phyloP scores from a whole-genome alignment of 805 yeast species.

The Cyberlindnera bimundalis region DNA sequence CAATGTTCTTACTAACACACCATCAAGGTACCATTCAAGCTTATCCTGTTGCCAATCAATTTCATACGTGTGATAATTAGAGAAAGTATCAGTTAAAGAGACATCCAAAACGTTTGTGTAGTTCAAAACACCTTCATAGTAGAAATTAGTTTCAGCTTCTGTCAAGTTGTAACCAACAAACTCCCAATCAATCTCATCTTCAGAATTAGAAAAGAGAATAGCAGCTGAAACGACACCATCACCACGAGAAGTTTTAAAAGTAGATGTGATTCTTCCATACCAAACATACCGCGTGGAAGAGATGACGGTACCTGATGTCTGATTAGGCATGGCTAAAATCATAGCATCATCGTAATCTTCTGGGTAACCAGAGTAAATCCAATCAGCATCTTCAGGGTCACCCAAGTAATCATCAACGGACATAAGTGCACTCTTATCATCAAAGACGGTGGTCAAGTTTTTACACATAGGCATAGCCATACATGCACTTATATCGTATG shows the following conservation, averaged over 20 bases:
- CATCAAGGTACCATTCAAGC: conserved; percentile 72
- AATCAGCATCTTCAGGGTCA: conserved; percentile 60
- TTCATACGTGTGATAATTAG: conserved; percentile 68
- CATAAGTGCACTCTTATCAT: conserved; percentile 29
- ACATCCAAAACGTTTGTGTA: conserved; percentile 54
- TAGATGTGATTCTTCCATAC: conserved; percentile 79
- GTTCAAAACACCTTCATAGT: conserved; percentile 69
- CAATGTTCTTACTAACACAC: conserved; percentile 61
- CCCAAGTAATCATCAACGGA: conserved; percentile 46
- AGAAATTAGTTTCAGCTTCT: conserved; percentile 73
- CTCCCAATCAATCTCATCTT: conserved; percentile 91
- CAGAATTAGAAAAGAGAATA: conserved; percentile 75
- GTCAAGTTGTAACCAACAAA: conserved; percentile 73
- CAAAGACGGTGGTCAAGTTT: conserved; percentile 42
- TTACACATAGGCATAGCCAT: conserved; percentile 82
- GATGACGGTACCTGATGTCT: conserved; percentile 72
- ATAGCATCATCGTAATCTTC: conserved; percentile 52
- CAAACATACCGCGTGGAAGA: conserved; percentile 78
- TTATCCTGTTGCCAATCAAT: conserved; percentile 80
- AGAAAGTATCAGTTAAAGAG: conserved; percentile 51
- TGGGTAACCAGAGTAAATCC: conserved; percentile 62
- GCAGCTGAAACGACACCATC: conserved; percentile 85
- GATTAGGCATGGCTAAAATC: conserved; percentile 74
- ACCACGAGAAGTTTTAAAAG: conserved; percentile 67
- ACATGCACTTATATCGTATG: conserved; percentile 50